Evolutionary conservation across 257 asterid species (phyloP), one percentile per base, ranked within the genome.

Genomic region (Petunia axillaris): DNA sequence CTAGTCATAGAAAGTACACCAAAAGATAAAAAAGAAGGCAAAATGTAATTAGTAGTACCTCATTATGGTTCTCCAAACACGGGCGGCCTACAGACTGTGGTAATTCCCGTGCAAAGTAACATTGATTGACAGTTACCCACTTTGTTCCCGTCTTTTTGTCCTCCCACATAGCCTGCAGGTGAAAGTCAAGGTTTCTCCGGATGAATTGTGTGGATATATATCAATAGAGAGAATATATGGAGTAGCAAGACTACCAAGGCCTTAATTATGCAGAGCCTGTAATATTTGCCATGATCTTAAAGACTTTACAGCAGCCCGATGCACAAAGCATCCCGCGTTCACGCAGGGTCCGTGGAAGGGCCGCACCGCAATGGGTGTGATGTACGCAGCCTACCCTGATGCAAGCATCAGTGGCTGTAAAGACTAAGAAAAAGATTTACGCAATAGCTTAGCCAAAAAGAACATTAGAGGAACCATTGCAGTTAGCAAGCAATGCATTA

Each of bases 51-150:
- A 70, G 57, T 44, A 79, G 84, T 85, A 96, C 99, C 98, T 96
- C 99, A 80, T 85, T 88, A 88, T 88, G 89, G 83, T 91, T 97
- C 78, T 93, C 91, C 86, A 96, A 89, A 76, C 98, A 91, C 48
- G 99, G 98, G 79, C 98, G 98, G 80, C 98, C 99, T 82, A 94
- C 94, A 84, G 97, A 85, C 88, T 88, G 93, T 53, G 99, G 99
- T 86, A 96, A 91, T 84, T 96, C 99, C 75, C 90, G 87, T 64
- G 99, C 95, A 85, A 93, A 93, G 89, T 94, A 96, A 86, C 97
- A 96, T 78, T 81, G 91, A 83, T 89, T 93, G 75, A 90, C 93
- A 71, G 87, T 83, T 60, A 91, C 90, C 97, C 97, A 96, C 86
- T 93, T 94, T 39, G 81, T 70, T 70, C 87, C 83, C 62, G 86